Conservation (phyloP, 2,329 filamentous ascomycete species). For the Cercospora janseana region DNA sequence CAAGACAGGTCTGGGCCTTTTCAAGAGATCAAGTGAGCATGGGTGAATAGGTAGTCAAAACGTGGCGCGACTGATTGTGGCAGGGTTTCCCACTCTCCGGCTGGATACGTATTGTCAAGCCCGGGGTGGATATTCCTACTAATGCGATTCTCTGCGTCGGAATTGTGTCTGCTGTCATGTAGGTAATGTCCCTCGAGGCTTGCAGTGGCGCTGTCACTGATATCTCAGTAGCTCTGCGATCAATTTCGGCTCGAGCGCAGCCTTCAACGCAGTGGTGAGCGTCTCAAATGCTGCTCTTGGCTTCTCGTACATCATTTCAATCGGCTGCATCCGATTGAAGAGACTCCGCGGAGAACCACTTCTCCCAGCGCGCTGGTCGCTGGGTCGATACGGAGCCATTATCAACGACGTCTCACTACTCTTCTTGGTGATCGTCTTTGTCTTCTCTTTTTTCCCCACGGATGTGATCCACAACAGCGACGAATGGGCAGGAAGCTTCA, state of each 20-base stretch:
- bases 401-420: slow-evolving; percentile 38
- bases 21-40: slow-evolving; percentile 36
- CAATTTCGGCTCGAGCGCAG: slow-evolving; percentile 44
- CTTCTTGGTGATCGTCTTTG: slow-evolving; percentile 34
- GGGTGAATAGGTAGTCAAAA: not conserved
- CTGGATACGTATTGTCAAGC: slow-evolving; percentile 36
- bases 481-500: slow-evolving; percentile 32
- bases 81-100: slow-evolving; percentile 37
- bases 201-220: not conserved
- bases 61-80: not conserved
- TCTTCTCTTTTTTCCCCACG: slow-evolving; percentile 39
- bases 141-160: slow-evolving; percentile 36
- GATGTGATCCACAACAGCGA: slow-evolving; percentile 25
- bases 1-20: slow-evolving; percentile 38
- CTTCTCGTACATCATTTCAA: slow-evolving; percentile 37
- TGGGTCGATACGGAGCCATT: slow-evolving; percentile 37
- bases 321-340: slow-evolving; percentile 37
- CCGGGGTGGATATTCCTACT: slow-evolving; percentile 35
- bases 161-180: slow-evolving; percentile 36
- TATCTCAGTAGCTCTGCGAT: slow-evolving; percentile 35
- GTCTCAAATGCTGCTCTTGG: slow-evolving; percentile 40
- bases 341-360: slow-evolving; percentile 34
- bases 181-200: not conserved
- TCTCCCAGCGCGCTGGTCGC: slow-evolving; percentile 34
- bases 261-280: slow-evolving; percentile 44